Evolutionary conservation across 148 eudicot genomes (phyloP).

Genomic region (Vaccinium macrocarpon): DNA sequence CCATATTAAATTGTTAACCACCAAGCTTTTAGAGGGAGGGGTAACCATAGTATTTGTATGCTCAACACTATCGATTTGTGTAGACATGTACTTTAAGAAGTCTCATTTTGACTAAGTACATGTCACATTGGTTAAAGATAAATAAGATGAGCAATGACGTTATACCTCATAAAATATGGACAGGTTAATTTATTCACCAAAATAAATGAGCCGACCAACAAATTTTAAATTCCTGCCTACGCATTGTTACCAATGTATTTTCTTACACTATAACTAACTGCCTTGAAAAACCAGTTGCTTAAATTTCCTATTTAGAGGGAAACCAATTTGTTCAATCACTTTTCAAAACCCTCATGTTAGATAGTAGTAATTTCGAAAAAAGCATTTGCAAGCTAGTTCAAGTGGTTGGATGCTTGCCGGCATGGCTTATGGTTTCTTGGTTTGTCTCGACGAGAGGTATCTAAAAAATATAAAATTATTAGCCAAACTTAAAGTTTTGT

Average conservation of each 20-base stretch:
- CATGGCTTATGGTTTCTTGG: too few species aligned
- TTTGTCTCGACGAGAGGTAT: too few species aligned
- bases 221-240: neutral
- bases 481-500: too few species aligned
- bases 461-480: too few species aligned
- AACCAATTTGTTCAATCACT: neutral
- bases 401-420: too few species aligned
- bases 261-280: neutral
- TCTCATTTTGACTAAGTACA: neutral
- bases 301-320: neutral
- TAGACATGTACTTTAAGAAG: neutral
- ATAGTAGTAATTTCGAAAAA: too few species aligned
- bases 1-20: too few species aligned
- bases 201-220: neutral
- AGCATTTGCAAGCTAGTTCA: too few species aligned
- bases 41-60: too few species aligned
- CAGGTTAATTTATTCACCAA: neutral
- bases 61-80: too few species aligned
- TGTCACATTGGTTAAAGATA: neutral
- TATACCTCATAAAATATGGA: neutral
- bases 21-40: too few species aligned
- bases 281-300: neutral
- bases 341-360: too few species aligned
- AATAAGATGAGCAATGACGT: neutral
- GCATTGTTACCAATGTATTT: neutral